Evolutionary conservation across 805 yeast species (phyloP).

Genomic region (Candida wancherniae): DNA sequence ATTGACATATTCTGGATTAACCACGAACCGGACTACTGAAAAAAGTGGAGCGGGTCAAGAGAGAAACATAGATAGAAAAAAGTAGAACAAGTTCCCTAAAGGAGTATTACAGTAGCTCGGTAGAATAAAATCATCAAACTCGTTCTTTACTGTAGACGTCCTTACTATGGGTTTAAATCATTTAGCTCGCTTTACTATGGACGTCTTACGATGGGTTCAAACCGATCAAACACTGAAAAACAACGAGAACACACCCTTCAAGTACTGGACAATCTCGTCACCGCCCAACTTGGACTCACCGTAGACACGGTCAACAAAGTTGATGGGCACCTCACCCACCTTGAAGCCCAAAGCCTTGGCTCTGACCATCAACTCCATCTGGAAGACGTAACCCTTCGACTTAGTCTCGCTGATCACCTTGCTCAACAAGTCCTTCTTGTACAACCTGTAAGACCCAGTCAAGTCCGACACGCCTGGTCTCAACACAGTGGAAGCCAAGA

Average conservation of each 20-base stretch:
- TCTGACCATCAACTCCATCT: conserved; percentile 85
- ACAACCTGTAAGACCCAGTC: conserved; percentile 73
- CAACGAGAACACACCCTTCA: conserved; percentile 70
- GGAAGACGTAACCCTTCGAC: conserved; percentile 79
- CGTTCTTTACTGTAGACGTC: too few relatives aligned
- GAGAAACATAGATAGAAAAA: too few relatives aligned
- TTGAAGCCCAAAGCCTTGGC: conserved; percentile 70
- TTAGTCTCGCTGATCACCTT: conserved; percentile 62
- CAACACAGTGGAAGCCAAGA: conserved; percentile 64
- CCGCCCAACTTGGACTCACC: conserved; percentile 80
- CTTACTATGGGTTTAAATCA: too few relatives aligned
- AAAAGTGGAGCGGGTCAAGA: too few relatives aligned
- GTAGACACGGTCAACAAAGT: conserved; percentile 72
- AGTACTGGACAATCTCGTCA: conserved; percentile 72
- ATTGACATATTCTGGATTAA: too few relatives aligned
- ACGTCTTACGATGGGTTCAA: too few relatives aligned
- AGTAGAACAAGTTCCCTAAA: too few relatives aligned
- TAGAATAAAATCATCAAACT: too few relatives aligned
- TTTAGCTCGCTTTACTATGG: too few relatives aligned
- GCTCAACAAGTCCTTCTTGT: conserved; percentile 64
- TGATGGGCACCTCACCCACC: conserved; percentile 75
- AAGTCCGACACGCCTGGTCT: conserved; percentile 71
- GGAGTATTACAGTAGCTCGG: too few relatives aligned
- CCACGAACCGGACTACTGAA: too few relatives aligned
- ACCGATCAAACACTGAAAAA: conserved; percentile 50